Evolutionary conservation across 2,329 filamentous ascomycete genomes (phyloP), one percentile per base, ranked within the genome.

Genomic region (Calonectria pseudoturangicola): DNA sequence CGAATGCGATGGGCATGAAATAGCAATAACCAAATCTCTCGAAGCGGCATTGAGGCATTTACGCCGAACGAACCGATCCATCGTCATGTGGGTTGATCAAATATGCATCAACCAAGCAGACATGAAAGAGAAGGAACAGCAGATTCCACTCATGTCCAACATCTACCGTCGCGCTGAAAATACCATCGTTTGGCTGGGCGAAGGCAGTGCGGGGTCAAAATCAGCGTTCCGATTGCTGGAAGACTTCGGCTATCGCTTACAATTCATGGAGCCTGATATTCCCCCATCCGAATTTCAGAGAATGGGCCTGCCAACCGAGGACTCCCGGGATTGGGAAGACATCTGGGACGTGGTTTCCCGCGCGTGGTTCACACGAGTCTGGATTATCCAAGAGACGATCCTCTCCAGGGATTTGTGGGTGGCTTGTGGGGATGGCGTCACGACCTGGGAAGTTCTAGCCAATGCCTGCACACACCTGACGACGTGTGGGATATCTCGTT

Each of bases 301-400:
- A 51, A 28, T 51, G 48, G 1, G 25, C 9, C 25, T 51, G 4
- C 48, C 48, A 51, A 2, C 25, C 8, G 13, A 21, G 13, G 48
- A 51, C 2, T 51, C 48, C 13, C 4, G 30, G 8, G 25, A 15
- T 51, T 51, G 48, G 48, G 18, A 18, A 16, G 12, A 51, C 12
- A 28, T 51, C 18, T 51, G 48, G 48, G 48, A 30, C 5, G 12
- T 51, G 15, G 5, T 51, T 27, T 30, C 25, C 4, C 25, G 48
- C 3, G 48, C 25, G 0, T 51, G 48, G 48, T 51, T 51, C 25
- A 30, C 48, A 2, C 48, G 48, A 6, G 48, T 51, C 18, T 51
- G 48, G 48, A 51, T 51, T 51, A 51, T 51, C 27, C 48, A 51
- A 51, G 48, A 51, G 27, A 30, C 48, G 13, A 51, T 51, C 12